A percentile compares a stretch with the other conserved stretches of the same genome.
phyloP scores from a whole-genome alignment of 345 rosid species.

The Syzygium oleosum region DNA sequence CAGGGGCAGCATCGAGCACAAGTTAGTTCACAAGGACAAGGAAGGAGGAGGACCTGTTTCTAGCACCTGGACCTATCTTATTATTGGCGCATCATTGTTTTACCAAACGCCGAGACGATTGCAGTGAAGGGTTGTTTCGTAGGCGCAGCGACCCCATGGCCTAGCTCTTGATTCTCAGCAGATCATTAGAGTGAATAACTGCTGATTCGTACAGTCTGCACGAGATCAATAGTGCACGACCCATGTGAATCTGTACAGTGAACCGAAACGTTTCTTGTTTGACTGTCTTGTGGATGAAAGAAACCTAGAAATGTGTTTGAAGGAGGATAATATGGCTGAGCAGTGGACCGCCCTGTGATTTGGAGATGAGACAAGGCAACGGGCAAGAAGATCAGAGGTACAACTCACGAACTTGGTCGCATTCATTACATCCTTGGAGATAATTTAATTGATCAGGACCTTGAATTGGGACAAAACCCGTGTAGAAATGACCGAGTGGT shows the following conservation, averaged over 20 bases:
- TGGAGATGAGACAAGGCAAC: background rate
- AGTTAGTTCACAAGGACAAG: background rate
- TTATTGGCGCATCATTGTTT: conserved; percentile 12
- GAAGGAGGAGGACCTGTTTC: background rate
- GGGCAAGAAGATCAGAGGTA: background rate
- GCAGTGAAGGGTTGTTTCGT: background rate
- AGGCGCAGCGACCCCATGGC: background rate
- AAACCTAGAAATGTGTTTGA: background rate
- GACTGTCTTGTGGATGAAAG: background rate
- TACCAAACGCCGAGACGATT: background rate
- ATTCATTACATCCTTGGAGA: background rate
- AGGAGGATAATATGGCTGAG: background rate
- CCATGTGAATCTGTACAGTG: background rate
- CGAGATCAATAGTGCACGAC: background rate
- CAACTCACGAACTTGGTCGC: background rate
- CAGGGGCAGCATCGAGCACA: background rate
- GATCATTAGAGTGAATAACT: background rate
- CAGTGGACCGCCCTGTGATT: background rate
- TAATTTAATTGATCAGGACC: background rate
- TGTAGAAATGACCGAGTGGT: background rate
- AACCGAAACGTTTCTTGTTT: background rate
- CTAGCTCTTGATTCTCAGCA: background rate
- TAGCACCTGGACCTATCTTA: background rate
- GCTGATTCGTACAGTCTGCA: background rate
- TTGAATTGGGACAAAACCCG: background rate